Evolutionary conservation across 73 alveolate genomes (phyloP).

Genomic region (Symbiodinium natans): DNA sequence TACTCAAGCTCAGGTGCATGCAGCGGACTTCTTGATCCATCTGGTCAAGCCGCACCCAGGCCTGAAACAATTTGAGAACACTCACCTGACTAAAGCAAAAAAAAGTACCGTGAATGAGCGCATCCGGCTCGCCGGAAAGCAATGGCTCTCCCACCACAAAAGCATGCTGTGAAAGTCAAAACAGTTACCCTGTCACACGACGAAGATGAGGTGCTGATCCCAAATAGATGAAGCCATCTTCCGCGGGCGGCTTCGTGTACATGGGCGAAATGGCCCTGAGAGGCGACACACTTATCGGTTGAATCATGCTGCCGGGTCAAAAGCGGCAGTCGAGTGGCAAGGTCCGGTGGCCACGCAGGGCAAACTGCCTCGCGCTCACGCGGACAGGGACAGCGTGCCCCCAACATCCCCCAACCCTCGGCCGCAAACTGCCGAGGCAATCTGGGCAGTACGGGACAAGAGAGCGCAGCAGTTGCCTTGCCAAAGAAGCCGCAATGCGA

Average conservation of each 20-base stretch:
- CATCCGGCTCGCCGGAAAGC: background rate
- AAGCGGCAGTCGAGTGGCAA: constrained; percentile 19
- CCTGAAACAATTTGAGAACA: background rate
- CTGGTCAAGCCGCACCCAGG: constrained; percentile 58
- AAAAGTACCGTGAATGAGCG: background rate
- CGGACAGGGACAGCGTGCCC: background rate
- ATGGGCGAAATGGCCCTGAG: constrained; percentile 48
- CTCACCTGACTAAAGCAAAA: background rate
- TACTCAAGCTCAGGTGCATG: constrained; percentile 5
- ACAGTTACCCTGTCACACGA: background rate
- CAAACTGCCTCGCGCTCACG: background rate
- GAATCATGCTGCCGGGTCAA: background rate
- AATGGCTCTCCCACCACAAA: background rate
- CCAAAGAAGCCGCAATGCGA: constrained; percentile 46
- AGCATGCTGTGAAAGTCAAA: background rate
- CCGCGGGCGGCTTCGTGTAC: constrained; percentile 77
- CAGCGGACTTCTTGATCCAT: constrained; percentile 67
- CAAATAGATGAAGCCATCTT: constrained; percentile 36
- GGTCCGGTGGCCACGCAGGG: constrained; percentile 55
- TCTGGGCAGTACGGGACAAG: background rate
- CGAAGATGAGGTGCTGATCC: constrained; percentile 28
- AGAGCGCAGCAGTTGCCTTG: no score
- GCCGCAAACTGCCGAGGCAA: no score
- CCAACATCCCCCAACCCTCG: no score
- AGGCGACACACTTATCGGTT: background rate